Base-by-base conservation (phyloP, 371 early-diverging fungal species). In the Mucor irregularis region DNA sequence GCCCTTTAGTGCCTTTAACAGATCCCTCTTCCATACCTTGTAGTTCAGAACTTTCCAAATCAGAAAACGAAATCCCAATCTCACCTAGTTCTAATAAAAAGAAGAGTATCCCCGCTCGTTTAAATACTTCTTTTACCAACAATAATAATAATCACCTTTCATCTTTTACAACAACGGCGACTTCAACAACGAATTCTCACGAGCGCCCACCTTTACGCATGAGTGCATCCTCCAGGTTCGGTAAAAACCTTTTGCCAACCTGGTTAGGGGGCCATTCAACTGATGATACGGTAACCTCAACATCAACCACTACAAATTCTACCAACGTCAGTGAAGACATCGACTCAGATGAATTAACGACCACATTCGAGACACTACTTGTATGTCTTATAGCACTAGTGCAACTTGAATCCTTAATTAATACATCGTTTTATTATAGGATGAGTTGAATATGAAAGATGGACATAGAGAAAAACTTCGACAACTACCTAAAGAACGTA, bases 371-470 rank as follows among this genome's bases (percentile, higher is more conserved):
- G 42, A 44, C 22, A 2, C 56, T 69, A 25, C 53, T 69, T 46
- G 66, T 62, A 59, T 45, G 30, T 11, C 25, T 4, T 24, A 38
- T 11, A 4, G 1, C 11, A 16, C 2, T 30, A 2, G 16, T 5
- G 44, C 10, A 43, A n/a, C 37, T 22, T 14, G 42, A 49, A 49
- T 34, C 17, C 30, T 19, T 10, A 17, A 5, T 34, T 14, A 34
- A 10, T 14, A 34, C 11, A 9, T 3, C 14, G 28, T n/a, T 31
- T 17, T 21, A 39, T 24, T 14, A 16, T 60, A 82, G 80, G 76
- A 80, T 40, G 80, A 84, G 37, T 67, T 85, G n/a, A 73, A 85
- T 51, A 85, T 83, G 74, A 82, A 80, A 52, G 81, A 76, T 30
- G 62, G 35, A 9, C 64, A 78, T 10, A 64, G 80, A 44, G 78